phyloP scores from a whole-genome alignment of 192 early-diverging fungal genomes.

The Linnemannia elongata region DNA sequence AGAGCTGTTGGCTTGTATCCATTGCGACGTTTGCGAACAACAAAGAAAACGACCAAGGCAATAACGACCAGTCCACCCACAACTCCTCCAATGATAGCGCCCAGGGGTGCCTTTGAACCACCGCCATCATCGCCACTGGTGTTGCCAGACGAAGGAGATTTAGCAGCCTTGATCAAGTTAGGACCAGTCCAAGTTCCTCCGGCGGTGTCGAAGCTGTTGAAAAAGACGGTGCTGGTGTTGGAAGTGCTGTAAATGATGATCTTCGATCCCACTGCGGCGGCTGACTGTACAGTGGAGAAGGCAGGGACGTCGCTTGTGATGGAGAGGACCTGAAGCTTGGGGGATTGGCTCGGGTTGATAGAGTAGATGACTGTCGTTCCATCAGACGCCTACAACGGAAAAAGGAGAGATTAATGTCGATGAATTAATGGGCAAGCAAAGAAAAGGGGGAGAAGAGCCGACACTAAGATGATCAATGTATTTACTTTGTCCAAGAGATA shows the following conservation, averaged over 20 bases:
- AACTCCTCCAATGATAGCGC: constrained; percentile 38
- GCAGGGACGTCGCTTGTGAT: constrained; percentile 27
- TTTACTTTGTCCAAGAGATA: constrained; percentile 46
- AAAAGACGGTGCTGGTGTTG: background rate
- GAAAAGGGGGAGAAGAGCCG: too few relatives aligned
- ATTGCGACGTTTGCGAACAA: constrained; percentile 24
- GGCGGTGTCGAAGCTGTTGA: constrained; percentile 34
- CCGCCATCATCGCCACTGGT: background rate
- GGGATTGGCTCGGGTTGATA: constrained; percentile 29
- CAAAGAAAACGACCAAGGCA: constrained; percentile 32
- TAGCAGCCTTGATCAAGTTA: constrained; percentile 16
- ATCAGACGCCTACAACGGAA: constrained; percentile 23
- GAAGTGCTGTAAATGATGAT: constrained; percentile 25
- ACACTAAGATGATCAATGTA: background rate
- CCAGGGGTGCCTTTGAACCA: background rate
- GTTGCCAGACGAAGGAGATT: background rate
- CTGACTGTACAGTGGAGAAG: constrained; percentile 19
- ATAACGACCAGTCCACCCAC: constrained; percentile 36
- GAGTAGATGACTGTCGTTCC: constrained; percentile 33
- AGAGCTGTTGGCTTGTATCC: background rate
- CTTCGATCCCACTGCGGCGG: constrained; percentile 9
- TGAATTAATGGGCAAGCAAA: background rate
- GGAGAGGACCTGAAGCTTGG: constrained; percentile 18
- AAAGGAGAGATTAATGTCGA: background rate
- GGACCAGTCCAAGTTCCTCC: constrained; percentile 27